Conservation (phyloP, 129 eudicot genomes). For the Flaveria linearis region DNA sequence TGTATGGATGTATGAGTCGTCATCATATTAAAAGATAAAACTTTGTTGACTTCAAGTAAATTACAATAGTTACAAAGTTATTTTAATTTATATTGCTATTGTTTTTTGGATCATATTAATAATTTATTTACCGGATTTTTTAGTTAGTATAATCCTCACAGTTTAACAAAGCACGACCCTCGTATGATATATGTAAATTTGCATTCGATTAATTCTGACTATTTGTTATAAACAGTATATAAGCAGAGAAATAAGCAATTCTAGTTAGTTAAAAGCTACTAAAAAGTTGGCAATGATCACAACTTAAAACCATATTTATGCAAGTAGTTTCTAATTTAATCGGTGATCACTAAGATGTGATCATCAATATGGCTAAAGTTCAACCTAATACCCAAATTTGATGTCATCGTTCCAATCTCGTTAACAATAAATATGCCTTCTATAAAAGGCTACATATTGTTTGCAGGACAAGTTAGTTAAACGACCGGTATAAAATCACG, state of each 20-base stretch:
- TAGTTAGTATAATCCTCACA: no score
- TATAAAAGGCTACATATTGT: background rate
- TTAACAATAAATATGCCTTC: background rate
- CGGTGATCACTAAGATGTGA: background rate
- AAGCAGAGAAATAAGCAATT: background rate
- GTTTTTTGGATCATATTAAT: no score
- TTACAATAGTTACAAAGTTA: no score
- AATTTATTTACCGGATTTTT: no score
- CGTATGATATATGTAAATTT: background rate
- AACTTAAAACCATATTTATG: background rate
- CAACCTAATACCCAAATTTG: background rate
- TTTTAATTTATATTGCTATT: no score
- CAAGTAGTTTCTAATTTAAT: background rate
- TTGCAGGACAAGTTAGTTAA: background rate
- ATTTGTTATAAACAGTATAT: background rate
- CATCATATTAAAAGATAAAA: no score
- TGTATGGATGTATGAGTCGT: no score
- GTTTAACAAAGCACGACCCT: background rate
- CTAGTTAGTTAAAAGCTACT: background rate
- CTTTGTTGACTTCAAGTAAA: no score
- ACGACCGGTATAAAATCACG: no score
- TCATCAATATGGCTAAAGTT: background rate
- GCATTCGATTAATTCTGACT: background rate
- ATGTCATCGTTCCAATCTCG: background rate
- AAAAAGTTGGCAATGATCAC: constrained; percentile 1